Base-by-base conservation (phyloP, 2,329 filamentous ascomycete species). In the Verticillium nonalfalfae region DNA sequence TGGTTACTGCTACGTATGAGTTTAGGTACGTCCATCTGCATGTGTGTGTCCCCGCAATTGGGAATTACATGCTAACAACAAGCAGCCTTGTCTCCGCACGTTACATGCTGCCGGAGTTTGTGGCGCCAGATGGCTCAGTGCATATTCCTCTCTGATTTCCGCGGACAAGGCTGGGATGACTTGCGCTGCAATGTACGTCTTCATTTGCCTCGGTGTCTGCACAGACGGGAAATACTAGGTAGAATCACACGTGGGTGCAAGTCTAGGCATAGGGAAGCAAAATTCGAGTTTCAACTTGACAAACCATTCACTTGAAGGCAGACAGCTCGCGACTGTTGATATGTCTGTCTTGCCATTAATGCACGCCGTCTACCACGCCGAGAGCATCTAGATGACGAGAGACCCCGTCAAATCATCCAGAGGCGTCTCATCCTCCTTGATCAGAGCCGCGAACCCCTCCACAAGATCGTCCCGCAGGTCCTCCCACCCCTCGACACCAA, bases 401-500 rank as follows among this genome's bases (percentile, higher is more conserved):
- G 52, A 38, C 36, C 39, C 58, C 21, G 31, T 7, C 56, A 59
- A 4, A 10, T 52, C 36, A 36, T 54, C 33, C 55, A 56, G 36
- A 7, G n/a, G 35, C 58, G 21, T 33, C 54, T 59, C 54, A 60
- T 68, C 69, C 64, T 74, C 74, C 54, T 68, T 68, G 34, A 70
- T 70, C 70, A 92, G 69, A 18, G 80, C 82, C 72, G 80, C 79
- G 61, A 94, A 87, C 0, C 83, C 92, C 64, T 82, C 80, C 60
- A 87, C 68, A 52, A 98, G 72, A 78, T 98, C 94, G 40, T 82
- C 82, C 73, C 83, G 86, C 71, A 99, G 72, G 76, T 98, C 95
- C 74, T 95, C 90, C 81, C 90, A 90, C 56, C 84, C 85, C 79
- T 99, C 95, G 36, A 97, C 83, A 0, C 95, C 95, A 38, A 97